phyloP scores from a whole-genome alignment of 2,329 filamentous ascomycete species.

The Chrysosporium queenslandicum region DNA sequence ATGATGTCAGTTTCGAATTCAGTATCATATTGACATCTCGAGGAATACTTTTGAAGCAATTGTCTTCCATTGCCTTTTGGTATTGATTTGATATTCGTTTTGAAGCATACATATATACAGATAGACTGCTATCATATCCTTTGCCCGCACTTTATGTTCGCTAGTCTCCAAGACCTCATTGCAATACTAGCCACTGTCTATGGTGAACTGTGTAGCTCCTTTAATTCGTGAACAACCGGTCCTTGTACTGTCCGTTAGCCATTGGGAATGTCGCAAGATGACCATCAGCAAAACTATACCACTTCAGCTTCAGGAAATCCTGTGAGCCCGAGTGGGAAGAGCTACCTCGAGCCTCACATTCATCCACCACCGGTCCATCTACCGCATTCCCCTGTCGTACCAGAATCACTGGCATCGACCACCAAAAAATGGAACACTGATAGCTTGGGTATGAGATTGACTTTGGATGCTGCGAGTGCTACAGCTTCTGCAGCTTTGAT shows the following conservation, averaged over 20 bases:
- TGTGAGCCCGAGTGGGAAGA: not conserved
- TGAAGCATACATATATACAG: not conserved
- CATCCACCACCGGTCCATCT: slow-evolving; percentile 8
- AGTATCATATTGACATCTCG: not conserved
- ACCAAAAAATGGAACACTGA: slow-evolving; percentile 59
- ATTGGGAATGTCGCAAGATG: slow-evolving; percentile 6
- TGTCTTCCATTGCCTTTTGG: not conserved
- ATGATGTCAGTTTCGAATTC: slow-evolving; percentile 9
- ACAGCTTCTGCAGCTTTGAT: slow-evolving; percentile 63
- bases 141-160: too few species aligned
- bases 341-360: slow-evolving; percentile 11
- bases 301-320: not conserved
- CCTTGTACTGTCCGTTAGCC: not conserved
- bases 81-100: not conserved
- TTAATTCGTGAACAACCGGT: not conserved
- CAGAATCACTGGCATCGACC: not conserved
- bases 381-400: slow-evolving; percentile 2
- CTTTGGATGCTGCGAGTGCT: slow-evolving; percentile 59
- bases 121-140: too few species aligned
- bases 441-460: slow-evolving; percentile 57
- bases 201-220: not conserved
- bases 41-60: not conserved
- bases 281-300: not conserved
- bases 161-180: too few species aligned
- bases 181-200: not conserved